A percentile compares a stretch with the other conserved stretches of the same genome.
These are phyloP conservation scores for Ajuga reptans DNA, from an alignment of 305 asterid genomes.

Conservation along the genomic window DNA sequence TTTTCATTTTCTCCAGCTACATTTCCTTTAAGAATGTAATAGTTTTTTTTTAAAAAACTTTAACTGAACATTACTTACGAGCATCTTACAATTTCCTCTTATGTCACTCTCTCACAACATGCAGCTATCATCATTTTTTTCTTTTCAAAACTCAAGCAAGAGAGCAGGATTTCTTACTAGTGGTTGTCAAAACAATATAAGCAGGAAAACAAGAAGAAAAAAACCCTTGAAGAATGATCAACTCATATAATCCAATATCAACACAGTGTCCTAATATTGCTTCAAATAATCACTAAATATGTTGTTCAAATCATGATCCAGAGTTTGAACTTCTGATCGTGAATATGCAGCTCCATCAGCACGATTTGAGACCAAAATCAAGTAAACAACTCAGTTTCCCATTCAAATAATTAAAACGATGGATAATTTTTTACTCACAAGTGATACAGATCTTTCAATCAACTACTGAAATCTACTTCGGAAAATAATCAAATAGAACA, in stretches of 20 bases:
- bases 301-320: slow-evolving; percentile 7
- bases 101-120: neutral
- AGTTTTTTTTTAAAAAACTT: neutral
- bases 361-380: slow-evolving; percentile 7
- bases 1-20: neutral
- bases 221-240: neutral
- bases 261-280: neutral
- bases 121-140: neutral
- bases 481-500: neutral
- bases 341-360: neutral
- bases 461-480: neutral
- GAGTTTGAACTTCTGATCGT: neutral
- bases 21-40: neutral
- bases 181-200: neutral
- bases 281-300: neutral
- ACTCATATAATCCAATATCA: neutral
- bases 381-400: neutral
- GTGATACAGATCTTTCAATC: neutral
- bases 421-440: neutral
- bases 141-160: neutral
- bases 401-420: slow-evolving; percentile 2
- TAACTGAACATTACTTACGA: neutral
- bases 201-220: too few species aligned
- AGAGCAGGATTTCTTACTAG: neutral
- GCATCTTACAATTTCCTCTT: neutral